phyloP scores from a whole-genome alignment of 225 moss, liverwort and hornwort species.

The Anthoceros angustus region DNA sequence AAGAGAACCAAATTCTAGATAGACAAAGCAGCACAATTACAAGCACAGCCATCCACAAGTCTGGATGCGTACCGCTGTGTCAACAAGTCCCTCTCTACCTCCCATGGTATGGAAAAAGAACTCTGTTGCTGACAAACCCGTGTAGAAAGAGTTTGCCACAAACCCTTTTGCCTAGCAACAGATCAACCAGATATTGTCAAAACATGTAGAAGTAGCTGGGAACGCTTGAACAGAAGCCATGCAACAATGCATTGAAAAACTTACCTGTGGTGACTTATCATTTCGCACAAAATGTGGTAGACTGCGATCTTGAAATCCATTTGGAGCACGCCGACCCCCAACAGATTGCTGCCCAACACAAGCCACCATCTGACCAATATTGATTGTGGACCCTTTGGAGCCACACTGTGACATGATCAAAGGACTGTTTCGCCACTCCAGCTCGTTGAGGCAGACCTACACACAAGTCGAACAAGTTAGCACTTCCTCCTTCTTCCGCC shows the following conservation, averaged over 20 bases:
- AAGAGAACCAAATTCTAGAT: background rate
- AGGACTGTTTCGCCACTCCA: constrained; percentile 97
- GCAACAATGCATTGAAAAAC: background rate
- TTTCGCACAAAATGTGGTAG: constrained; percentile 86
- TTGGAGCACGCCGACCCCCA: constrained; percentile 86
- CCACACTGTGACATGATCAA: constrained; percentile 98
- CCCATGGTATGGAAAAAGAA: constrained; percentile 99
- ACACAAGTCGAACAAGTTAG: constrained; percentile 4
- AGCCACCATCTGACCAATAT: constrained; percentile 98
- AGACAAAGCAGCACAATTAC: background rate
- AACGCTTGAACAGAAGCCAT: background rate
- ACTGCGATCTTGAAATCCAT: constrained; percentile 93
- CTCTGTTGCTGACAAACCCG: constrained; percentile 88
- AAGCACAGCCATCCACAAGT: background rate
- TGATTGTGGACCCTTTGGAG: constrained; percentile 94
- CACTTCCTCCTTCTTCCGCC: background rate
- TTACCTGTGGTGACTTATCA: constrained; percentile 6
- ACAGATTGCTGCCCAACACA: constrained; percentile 97
- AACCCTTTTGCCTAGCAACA: constrained; percentile 84
- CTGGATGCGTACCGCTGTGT: constrained; percentile 55
- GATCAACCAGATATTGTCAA: background rate
- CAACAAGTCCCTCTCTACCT: constrained; percentile 96
- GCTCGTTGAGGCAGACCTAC: constrained; percentile 77
- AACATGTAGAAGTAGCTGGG: background rate
- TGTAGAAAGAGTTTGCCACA: constrained; percentile 95